Percentiles rank a stretch among this genome's conserved stretches.
Conservation (phyloP, 2,329 filamentous ascomycete genomes). For the Sporothrix luriei region DNA sequence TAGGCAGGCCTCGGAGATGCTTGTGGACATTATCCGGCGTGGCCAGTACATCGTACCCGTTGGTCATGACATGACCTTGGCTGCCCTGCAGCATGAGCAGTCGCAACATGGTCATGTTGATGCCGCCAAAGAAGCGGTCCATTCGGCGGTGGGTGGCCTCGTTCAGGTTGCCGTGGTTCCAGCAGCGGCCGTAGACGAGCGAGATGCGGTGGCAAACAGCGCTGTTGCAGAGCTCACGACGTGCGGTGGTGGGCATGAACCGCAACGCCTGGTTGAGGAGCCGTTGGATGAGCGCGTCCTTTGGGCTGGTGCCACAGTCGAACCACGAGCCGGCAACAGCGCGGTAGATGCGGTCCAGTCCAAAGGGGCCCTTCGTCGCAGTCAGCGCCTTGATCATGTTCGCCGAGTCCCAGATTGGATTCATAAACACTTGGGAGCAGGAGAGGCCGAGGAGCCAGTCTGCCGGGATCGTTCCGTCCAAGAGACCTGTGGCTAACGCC, state of each 20-base stretch:
- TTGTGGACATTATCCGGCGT: constrained; percentile 52
- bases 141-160: constrained; percentile 65
- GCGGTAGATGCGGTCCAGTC: constrained; percentile 55
- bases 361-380: constrained; percentile 45
- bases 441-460: constrained; percentile 61
- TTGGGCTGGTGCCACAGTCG: constrained; percentile 51
- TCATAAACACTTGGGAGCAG: constrained; percentile 65
- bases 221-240: constrained; percentile 62
- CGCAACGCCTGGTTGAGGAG: constrained; percentile 59
- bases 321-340: constrained; percentile 58
- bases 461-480: constrained; percentile 62
- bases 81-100: constrained; percentile 61
- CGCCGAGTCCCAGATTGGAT: constrained; percentile 59
- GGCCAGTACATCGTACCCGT: constrained; percentile 53
- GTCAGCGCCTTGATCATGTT: constrained; percentile 60
- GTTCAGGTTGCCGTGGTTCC: constrained; percentile 67
- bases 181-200: constrained; percentile 64
- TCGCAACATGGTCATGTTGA: constrained; percentile 60
- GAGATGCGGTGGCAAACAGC: constrained; percentile 63
- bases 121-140: constrained; percentile 63
- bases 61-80: constrained; percentile 55
- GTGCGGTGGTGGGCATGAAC: constrained; percentile 58
- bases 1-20: constrained; percentile 55
- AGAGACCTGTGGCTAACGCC: constrained; percentile 59
- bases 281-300: constrained; percentile 55